A percentile compares a stretch with the other conserved stretches of the same genome.
Evolutionary conservation across 169 alveolate species (phyloP).

Genomic region (Eimeria sp.): DNA sequence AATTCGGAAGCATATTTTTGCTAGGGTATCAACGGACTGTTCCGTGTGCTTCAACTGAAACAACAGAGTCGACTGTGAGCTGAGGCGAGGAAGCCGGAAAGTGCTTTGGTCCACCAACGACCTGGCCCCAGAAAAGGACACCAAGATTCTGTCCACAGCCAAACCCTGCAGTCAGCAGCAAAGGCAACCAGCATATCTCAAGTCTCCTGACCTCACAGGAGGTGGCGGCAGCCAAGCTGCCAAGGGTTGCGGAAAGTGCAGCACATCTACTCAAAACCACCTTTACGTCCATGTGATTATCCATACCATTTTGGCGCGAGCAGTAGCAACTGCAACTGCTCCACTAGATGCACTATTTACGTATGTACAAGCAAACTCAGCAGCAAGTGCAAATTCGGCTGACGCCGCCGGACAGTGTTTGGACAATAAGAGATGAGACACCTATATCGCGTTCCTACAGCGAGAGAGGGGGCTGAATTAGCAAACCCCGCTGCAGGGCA

Average conservation of each 20-base stretch:
- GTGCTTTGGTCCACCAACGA: constrained; percentile 85
- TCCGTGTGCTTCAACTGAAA: constrained; percentile 85
- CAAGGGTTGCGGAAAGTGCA: background rate
- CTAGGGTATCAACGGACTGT: constrained; percentile 42
- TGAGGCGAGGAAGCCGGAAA: constrained; percentile 86
- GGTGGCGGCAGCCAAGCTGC: background rate
- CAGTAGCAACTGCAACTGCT: background rate
- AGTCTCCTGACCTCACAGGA: background rate
- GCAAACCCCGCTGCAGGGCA: background rate
- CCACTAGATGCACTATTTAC: background rate
- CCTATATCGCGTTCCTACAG: background rate
- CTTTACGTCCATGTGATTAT: background rate
- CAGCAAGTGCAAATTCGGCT: background rate
- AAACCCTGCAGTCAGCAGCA: constrained; percentile 68
- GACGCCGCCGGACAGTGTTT: background rate
- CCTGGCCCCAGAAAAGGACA: constrained; percentile 87
- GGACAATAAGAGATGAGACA: background rate
- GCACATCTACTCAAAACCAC: background rate
- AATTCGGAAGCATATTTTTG: background rate
- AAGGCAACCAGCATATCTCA: background rate
- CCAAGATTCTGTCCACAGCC: constrained; percentile 85
- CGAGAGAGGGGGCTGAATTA: background rate
- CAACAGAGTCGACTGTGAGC: constrained; percentile 83
- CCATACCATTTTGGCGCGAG: background rate
- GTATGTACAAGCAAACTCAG: background rate